phyloP scores from a whole-genome alignment of 2,329 filamentous ascomycete genomes.

The Ophidiomyces ophidiicola region DNA sequence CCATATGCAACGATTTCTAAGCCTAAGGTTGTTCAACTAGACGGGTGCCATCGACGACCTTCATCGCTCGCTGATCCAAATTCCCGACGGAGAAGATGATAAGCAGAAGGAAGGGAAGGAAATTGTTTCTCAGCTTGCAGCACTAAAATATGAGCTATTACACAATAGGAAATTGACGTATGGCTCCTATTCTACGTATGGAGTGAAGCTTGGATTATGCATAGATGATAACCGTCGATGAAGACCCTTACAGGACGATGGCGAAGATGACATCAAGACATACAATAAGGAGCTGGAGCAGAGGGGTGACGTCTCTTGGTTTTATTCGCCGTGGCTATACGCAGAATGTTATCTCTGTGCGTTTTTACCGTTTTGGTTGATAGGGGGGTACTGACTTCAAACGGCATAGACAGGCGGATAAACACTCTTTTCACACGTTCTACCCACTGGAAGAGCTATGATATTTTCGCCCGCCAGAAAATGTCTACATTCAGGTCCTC shows the following conservation, averaged over 20 bases:
- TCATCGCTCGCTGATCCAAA: slow-evolving; percentile 47
- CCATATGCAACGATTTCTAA: not conserved
- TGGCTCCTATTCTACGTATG: slow-evolving; percentile 19
- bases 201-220: not conserved
- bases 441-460: slow-evolving; percentile 76
- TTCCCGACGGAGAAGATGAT: slow-evolving; percentile 41
- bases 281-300: slow-evolving; percentile 80
- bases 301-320: slow-evolving; percentile 65
- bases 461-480: slow-evolving; percentile 82
- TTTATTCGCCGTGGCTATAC: slow-evolving; percentile 76
- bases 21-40: too few species aligned
- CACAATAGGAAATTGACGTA: slow-evolving; percentile 73
- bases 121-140: slow-evolving; percentile 66
- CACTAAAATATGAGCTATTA: slow-evolving; percentile 87
- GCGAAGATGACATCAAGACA: slow-evolving; percentile 56
- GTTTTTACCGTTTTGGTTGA: slow-evolving; percentile 12
- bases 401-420: slow-evolving; percentile 51
- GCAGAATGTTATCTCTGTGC: slow-evolving; percentile 79
- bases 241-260: slow-evolving; percentile 66
- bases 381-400: not conserved
- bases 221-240: not conserved
- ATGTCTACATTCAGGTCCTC: slow-evolving; percentile 86
- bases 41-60: slow-evolving; percentile 89
- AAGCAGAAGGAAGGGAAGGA: slow-evolving; percentile 70
- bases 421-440: slow-evolving; percentile 65